Percentiles rank a stretch among this genome's conserved stretches.
These are phyloP conservation scores for Septoria petroselini DNA, from an alignment of 2,329 filamentous ascomycete species.

Conservation along the genomic window DNA sequence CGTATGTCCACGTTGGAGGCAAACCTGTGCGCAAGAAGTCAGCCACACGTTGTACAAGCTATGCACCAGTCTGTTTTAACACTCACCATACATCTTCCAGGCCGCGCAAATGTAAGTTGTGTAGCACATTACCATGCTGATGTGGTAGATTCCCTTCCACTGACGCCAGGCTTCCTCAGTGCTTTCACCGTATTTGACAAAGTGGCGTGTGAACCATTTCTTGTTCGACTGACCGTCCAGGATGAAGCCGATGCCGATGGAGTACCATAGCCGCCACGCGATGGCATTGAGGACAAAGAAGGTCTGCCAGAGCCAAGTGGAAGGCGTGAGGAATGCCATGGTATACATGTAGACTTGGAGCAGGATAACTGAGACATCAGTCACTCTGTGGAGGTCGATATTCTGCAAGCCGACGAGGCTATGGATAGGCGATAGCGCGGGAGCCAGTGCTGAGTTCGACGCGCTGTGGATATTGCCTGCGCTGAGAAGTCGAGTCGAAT, in stretches of 20 bases:
- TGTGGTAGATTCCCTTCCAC: slow-evolving; percentile 94
- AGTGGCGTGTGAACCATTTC: slow-evolving; percentile 96
- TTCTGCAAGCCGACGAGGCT: slow-evolving; percentile 79
- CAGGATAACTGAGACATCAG: slow-evolving; percentile 76
- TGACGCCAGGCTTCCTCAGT: slow-evolving; percentile 92
- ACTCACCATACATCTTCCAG: slow-evolving; percentile 82
- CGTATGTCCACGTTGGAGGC: slow-evolving; percentile 83
- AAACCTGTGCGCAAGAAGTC: slow-evolving; percentile 43
- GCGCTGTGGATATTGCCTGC: slow-evolving; percentile 41
- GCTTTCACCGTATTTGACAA: slow-evolving; percentile 92
- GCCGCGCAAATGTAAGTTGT: slow-evolving; percentile 83
- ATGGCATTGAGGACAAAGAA: slow-evolving; percentile 79
- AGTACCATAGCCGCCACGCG: slow-evolving; percentile 87
- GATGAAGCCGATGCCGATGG: slow-evolving; percentile 79
- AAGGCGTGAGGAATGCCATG: slow-evolving; percentile 72
- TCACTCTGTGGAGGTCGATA: slow-evolving; percentile 81
- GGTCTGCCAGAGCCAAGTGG: slow-evolving; percentile 69
- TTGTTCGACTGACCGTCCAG: slow-evolving; percentile 80
- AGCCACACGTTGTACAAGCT: slow-evolving; percentile 10
- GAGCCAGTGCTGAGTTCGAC: slow-evolving; percentile 43
- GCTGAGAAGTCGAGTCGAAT: slow-evolving; percentile 40
- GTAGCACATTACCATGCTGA: slow-evolving; percentile 88
- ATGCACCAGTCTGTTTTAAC: neutral
- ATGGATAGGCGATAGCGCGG: slow-evolving; percentile 68
- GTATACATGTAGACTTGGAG: slow-evolving; percentile 71